Base-by-base conservation (phyloP, 352 stramenopile species). In the Phytophthora parvispora region DNA sequence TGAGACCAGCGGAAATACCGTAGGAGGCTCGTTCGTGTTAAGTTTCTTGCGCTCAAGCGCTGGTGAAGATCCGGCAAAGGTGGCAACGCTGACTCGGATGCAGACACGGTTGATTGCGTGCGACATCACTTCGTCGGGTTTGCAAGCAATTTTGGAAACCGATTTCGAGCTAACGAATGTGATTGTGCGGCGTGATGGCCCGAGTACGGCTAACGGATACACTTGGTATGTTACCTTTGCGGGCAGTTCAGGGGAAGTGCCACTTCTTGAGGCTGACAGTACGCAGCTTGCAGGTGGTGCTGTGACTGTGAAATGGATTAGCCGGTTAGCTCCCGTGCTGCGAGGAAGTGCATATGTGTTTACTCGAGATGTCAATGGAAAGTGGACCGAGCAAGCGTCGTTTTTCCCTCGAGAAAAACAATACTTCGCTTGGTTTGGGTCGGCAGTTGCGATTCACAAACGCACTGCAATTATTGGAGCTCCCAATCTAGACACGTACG, bases 341-440 rank as follows among this genome's bases (percentile, higher is more conserved):
- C 85, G 85, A 12, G 77, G 84, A 27, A 94, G 80, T 53, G 76
- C 71, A 4, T 94, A 94, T 47, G 73, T 87, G 6, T 94, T 94
- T 55, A 92, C 82, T 18, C 81, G 87, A 5, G 74, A 77, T 34
- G 50, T 24, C 60, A 69, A 59, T 40, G 81, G 78, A 7, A 73
- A 67, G 29, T 98, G 93, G 90, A 95, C 78, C 2, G 94, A 99
- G 43, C 94, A 99, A 68, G 90, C 89, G 32, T 97, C 97, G 12
- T 71, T 99, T 45, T 96, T 92, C 54, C 96, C 97, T 22, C 90
- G 84, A 15, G 81, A 88, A 24, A 97, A 98, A 53, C 97, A 99
- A 63, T 90, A 90, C 64, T 95, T 91, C 40, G 89, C 83, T 61
- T 96, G 83, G 69, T 97, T 99, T 59, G 97, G 94, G 10, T 77